Conservation (phyloP, 129 eudicot species). For the Saposhnikovia divaricata region DNA sequence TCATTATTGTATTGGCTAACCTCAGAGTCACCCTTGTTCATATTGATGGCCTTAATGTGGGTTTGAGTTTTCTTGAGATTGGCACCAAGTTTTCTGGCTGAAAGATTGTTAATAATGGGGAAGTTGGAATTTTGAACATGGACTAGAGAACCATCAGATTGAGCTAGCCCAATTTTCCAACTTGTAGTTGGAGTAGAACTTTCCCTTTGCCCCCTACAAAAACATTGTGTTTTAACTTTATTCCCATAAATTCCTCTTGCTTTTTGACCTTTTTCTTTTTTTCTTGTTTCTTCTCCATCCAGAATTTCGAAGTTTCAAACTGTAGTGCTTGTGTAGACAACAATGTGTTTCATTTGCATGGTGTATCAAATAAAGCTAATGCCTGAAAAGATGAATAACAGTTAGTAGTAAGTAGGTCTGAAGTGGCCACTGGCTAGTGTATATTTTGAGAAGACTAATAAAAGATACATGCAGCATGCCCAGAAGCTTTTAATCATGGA, state of each 20-base stretch:
- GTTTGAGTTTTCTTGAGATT: constrained; percentile 53
- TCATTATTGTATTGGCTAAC: constrained; percentile 13
- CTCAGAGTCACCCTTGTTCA: constrained; percentile 14
- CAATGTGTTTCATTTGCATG: too few species aligned
- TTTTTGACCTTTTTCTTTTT: constrained; percentile 19
- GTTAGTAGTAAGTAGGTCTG: neutral
- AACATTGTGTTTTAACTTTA: constrained; percentile 46
- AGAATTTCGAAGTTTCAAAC: neutral
- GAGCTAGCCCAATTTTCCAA: constrained; percentile 46
- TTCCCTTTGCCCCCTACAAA: constrained; percentile 39
- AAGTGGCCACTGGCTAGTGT: neutral
- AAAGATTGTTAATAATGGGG: constrained; percentile 19
- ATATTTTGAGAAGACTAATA: constrained; percentile 4
- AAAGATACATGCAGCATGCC: neutral
- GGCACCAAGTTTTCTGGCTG: constrained; percentile 65
- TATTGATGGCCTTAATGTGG: constrained; percentile 16
- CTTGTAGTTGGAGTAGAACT: constrained; percentile 61
- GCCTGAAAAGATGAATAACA: constrained; percentile 4
- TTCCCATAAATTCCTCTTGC: constrained; percentile 29
- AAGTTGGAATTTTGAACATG: constrained; percentile 19
- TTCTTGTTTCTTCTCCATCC: constrained; percentile 12
- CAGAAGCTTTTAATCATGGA: neutral
- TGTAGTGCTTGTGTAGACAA: neutral
- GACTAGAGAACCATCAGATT: constrained; percentile 22
- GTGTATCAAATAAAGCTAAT: neutral